Conservation (phyloP, 2,329 filamentous ascomycete species). For the Ceratocystis variospora region DNA sequence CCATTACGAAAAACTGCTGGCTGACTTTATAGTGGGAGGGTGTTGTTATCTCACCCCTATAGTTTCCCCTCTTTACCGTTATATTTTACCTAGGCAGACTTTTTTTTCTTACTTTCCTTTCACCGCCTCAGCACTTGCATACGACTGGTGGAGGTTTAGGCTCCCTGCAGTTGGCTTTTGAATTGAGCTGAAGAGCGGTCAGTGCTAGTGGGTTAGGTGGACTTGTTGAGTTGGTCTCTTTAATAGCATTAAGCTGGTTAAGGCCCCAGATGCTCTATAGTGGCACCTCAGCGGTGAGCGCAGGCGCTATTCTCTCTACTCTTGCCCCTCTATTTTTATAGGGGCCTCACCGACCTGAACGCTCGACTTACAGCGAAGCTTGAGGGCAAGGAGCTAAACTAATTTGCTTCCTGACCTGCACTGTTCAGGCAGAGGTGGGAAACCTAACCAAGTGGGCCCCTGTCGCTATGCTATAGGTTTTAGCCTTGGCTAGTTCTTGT, state of each 20-base stretch:
- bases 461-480: neutral
- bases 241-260: neutral
- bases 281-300: neutral
- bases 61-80: too few relatives aligned
- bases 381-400: neutral
- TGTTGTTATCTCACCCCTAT: neutral
- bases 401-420: neutral
- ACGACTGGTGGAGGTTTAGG: neutral
- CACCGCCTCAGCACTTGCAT: slow-evolving; percentile 1
- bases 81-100: neutral
- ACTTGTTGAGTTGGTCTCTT: neutral
- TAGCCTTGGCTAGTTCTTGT: too few relatives aligned
- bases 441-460: neutral
- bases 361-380: too few relatives aligned
- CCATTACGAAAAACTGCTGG: neutral
- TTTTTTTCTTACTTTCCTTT: neutral
- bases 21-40: neutral
- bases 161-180: neutral
- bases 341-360: neutral
- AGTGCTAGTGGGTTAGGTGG: neutral
- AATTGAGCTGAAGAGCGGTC: neutral
- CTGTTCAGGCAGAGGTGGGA: neutral
- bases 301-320: neutral
- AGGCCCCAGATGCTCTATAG: neutral
- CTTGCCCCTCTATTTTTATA: neutral